Evolutionary conservation across 192 early-diverging fungal genomes (phyloP).

Genomic region (Pilaira anomala): DNA sequence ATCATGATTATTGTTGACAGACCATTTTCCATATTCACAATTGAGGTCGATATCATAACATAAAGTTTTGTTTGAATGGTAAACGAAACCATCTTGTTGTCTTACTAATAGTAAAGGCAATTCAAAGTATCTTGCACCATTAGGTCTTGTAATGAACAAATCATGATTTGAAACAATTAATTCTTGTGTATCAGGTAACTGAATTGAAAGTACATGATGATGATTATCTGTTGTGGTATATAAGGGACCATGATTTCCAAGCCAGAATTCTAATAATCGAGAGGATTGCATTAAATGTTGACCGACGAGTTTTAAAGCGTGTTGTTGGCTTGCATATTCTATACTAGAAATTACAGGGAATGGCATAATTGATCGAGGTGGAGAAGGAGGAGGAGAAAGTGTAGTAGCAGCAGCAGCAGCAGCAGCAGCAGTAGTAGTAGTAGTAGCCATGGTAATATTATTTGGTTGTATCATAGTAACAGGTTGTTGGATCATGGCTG

Average conservation of each 20-base stretch:
- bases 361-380: conserved; percentile 26
- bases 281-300: conserved; percentile 39
- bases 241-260: conserved; percentile 44
- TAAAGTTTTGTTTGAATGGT: too few species aligned
- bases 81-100: too few species aligned
- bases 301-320: conserved; percentile 39
- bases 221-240: background rate
- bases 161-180: too few species aligned
- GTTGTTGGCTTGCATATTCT: conserved; percentile 36
- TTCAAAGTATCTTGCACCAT: too few species aligned
- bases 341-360: conserved; percentile 19
- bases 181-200: background rate
- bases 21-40: too few species aligned
- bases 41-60: too few species aligned
- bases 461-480: background rate
- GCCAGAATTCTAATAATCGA: conserved; percentile 41
- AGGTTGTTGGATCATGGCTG: background rate
- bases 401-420: too few species aligned
- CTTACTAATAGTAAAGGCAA: too few species aligned
- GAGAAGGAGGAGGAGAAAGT: conserved; percentile 36
- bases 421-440: too few species aligned
- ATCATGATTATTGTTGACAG: too few species aligned
- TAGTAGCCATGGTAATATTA: too few species aligned
- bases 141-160: too few species aligned
- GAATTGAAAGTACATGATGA: background rate